Base-by-base conservation (phyloP, 2,329 filamentous ascomycete genomes). In the Hypoxylon sp. region DNA sequence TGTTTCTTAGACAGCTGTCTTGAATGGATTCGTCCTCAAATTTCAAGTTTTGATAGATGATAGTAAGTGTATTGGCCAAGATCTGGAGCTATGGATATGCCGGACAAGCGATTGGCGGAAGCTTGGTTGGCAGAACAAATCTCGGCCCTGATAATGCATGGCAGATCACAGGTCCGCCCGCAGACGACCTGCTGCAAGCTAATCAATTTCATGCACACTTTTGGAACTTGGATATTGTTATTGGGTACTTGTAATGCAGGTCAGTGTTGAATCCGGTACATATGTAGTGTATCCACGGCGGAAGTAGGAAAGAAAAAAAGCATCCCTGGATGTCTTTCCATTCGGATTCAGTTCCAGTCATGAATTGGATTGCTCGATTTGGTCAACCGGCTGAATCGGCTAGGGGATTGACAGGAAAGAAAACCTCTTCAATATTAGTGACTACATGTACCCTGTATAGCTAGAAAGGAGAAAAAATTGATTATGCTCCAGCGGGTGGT, bases 131-230 rank as follows among this genome's bases (percentile, higher is more conserved):
- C 60, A 38, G 58, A 46, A 46, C 32, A 67, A 69, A 67, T 67
- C 67, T 69, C 67, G 67, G 67, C 67, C 52, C 58, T 62, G 64
- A 69, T 69, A 69, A 67, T 69, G 67, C 67, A 69, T 69, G 49
- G 67, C 67, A 69, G 67, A 69, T 69, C 67, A 69, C 67, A 61
- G 57, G 28, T 30, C 52, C 60, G 43, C 46, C 57, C 34, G 67
- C 64, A 64, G 64, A 59, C 57, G 57, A 60, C 49, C 59, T 60
- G 57, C 60, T 69, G 67, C 67, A 69, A 67, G 67, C 64, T 67
- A 67, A 63, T 63, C 59, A 67, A 60, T 55, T 60, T 38, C 55
- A 65, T 50, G 57, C 50, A 65, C 63, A 61, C 28, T 17, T 43
- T n/a, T 13, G 43, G 17, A 32, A 36, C 17, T 36, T 60, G 19